Conservation (phyloP, 768 basidiomycete species). For the Termitomyces eurrhizus region DNA sequence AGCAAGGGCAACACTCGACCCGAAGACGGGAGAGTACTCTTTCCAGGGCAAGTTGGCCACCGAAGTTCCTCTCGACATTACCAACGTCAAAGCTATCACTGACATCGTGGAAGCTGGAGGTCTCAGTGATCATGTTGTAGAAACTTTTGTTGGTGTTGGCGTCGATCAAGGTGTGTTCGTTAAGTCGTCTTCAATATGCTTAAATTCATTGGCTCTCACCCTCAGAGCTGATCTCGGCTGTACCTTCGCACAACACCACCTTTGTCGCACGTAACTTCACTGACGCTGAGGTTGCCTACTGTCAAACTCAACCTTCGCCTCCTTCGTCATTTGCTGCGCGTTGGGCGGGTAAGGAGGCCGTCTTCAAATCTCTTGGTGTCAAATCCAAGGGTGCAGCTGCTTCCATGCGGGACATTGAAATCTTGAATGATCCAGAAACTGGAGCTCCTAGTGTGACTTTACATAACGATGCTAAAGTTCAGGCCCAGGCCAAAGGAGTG, state of each 20-base stretch:
- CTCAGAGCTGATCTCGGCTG: conserved; percentile 84
- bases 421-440: conserved; percentile 64
- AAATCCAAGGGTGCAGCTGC: conserved; percentile 90
- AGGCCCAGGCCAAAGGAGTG: conserved; percentile 72
- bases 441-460: conserved; percentile 78
- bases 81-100: conserved; percentile 67
- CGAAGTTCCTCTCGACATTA: conserved; percentile 46
- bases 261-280: conserved; percentile 95
- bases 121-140: conserved; percentile 26
- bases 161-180: conserved; percentile 75
- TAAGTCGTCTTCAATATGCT: neutral
- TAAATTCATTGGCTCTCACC: conserved; percentile 8
- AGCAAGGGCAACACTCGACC: conserved; percentile 77
- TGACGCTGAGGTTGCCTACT: conserved; percentile 81
- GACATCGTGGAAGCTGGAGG: conserved; percentile 41
- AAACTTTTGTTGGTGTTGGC: conserved; percentile 68
- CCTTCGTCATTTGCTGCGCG: conserved; percentile 92
- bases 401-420: conserved; percentile 97
- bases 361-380: conserved; percentile 93
- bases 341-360: conserved; percentile 97
- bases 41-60: conserved; percentile 66
- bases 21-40: conserved; percentile 83
- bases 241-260: conserved; percentile 83
- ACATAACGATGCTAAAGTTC: conserved; percentile 74
- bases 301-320: conserved; percentile 79